Percentiles rank a stretch among this genome's conserved stretches.
Evolutionary conservation across 1,284 basidiomycete genomes (phyloP).

Genomic region (Cutaneotrichosporon sp.): DNA sequence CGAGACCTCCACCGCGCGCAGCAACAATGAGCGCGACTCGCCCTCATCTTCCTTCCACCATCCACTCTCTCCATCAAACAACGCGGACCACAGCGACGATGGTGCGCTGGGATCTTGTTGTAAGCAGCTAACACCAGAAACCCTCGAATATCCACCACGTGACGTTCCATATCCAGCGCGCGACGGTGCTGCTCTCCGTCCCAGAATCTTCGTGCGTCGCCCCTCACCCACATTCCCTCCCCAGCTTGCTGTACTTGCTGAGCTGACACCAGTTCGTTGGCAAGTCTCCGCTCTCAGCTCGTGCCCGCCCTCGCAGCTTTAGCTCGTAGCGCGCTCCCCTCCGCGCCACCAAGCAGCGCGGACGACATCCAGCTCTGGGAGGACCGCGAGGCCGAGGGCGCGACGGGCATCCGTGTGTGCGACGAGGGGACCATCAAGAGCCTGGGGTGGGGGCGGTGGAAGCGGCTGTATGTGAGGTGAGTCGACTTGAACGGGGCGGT

Average conservation of each 20-base stretch:
- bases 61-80: not conserved
- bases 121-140: conserved; percentile 5
- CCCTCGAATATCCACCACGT: conserved; percentile 32
- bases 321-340: conserved; percentile 15
- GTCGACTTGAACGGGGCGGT: conserved; percentile 11
- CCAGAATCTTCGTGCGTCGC: conserved; percentile 39
- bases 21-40: not conserved
- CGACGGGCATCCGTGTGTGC: conserved; percentile 21
- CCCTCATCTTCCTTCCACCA: not conserved
- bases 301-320: conserved; percentile 34
- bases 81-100: not conserved
- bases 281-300: conserved; percentile 26
- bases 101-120: not conserved
- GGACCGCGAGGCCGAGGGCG: conserved; percentile 33
- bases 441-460: conserved; percentile 44
- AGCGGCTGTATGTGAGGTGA: conserved; percentile 44
- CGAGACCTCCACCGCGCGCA: not conserved
- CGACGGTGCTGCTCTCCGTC: conserved; percentile 43
- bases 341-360: conserved; percentile 19
- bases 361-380: conserved; percentile 43
- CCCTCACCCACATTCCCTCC: too few relatives aligned
- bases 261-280: conserved; percentile 16
- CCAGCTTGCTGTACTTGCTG: not conserved
- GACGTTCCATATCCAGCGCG: conserved; percentile 42
- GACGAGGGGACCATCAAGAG: conserved; percentile 21